Evolutionary conservation across 2,329 filamentous ascomycete genomes (phyloP).

Genomic region (Davidsoniella australis): DNA sequence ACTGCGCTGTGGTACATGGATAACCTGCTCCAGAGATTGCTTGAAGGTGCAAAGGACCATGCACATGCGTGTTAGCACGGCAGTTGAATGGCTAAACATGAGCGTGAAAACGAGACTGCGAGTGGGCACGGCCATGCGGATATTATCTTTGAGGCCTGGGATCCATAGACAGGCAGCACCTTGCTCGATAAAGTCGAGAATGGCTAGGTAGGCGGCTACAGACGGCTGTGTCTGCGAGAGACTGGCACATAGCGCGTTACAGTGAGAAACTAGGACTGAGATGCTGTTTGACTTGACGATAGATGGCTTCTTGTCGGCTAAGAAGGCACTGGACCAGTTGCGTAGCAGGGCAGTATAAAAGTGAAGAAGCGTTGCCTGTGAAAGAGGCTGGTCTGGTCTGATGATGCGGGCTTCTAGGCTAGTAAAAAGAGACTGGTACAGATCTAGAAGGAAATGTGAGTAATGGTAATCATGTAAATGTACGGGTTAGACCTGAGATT

Average conservation of each 20-base stretch:
- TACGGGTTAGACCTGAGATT: too few species aligned
- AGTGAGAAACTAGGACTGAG: slow-evolving; percentile 28
- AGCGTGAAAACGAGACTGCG: slow-evolving; percentile 53
- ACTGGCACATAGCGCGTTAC: slow-evolving; percentile 39
- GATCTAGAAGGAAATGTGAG: slow-evolving; percentile 23
- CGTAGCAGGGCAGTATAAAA: slow-evolving; percentile 53
- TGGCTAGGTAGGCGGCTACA: slow-evolving; percentile 30
- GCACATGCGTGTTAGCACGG: slow-evolving; percentile 51
- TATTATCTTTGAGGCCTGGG: slow-evolving; percentile 29
- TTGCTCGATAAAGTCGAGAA: slow-evolving; percentile 55
- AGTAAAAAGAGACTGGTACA: slow-evolving; percentile 30
- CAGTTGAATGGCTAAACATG: slow-evolving; percentile 46
- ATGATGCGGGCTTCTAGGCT: slow-evolving; percentile 35
- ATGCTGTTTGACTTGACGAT: slow-evolving; percentile 23
- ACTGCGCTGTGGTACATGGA: neutral
- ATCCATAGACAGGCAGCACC: slow-evolving; percentile 39
- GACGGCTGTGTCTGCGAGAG: slow-evolving; percentile 36
- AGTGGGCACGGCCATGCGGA: slow-evolving; percentile 53
- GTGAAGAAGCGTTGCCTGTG: slow-evolving; percentile 41
- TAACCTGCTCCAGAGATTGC: slow-evolving; percentile 43
- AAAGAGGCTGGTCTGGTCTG: slow-evolving; percentile 27
- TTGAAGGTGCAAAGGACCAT: slow-evolving; percentile 57
- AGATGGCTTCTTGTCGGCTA: slow-evolving; percentile 23
- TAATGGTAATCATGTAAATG: neutral
- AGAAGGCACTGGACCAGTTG: slow-evolving; percentile 35